phyloP scores from a whole-genome alignment of 148 eudicot genomes.

The Silene uniflora region DNA sequence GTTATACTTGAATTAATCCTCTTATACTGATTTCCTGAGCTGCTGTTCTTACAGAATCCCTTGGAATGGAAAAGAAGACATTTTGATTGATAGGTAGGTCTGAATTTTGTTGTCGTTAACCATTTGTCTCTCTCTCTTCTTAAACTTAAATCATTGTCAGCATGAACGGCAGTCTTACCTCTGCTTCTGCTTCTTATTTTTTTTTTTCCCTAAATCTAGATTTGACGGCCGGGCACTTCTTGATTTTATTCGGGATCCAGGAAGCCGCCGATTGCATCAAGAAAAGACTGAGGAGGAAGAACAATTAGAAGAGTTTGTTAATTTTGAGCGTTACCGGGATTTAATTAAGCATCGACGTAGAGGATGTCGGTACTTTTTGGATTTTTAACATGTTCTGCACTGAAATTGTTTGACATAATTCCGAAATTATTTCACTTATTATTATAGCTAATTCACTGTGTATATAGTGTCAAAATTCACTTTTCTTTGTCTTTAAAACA shows the following conservation, averaged over 20 bases:
- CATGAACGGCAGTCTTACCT: background rate
- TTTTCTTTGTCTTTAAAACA: background rate
- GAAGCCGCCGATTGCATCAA: slow-evolving; percentile 55
- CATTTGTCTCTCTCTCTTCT: background rate
- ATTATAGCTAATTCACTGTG: slow-evolving; percentile 16
- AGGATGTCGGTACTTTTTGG: slow-evolving; percentile 99
- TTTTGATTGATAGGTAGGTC: slow-evolving; percentile 81
- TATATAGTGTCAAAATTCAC: slow-evolving; percentile 1
- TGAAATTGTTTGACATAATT: slow-evolving; percentile 21
- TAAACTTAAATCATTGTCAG: background rate
- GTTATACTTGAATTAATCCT: background rate
- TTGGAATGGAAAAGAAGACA: slow-evolving; percentile 94
- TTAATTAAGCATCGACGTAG: slow-evolving; percentile 99
- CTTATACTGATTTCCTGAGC: slow-evolving; percentile 13
- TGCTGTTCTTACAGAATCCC: slow-evolving; percentile 65
- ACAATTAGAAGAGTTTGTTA: slow-evolving; percentile 98
- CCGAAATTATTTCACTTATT: slow-evolving; percentile 3
- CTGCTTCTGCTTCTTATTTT: background rate
- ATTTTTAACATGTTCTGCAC: slow-evolving; percentile 41
- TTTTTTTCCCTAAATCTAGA: slow-evolving; percentile 35
- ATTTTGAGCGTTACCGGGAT: slow-evolving; percentile 99
- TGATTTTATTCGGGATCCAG: slow-evolving; percentile 91
- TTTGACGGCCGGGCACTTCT: slow-evolving; percentile 99
- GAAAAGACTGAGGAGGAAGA: slow-evolving; percentile 94
- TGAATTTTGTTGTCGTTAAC: background rate